A percentile compares a stretch with the other conserved stretches of the same genome.
Conservation (phyloP, 352 stramenopile genomes). For the Phytopythium montanum region DNA sequence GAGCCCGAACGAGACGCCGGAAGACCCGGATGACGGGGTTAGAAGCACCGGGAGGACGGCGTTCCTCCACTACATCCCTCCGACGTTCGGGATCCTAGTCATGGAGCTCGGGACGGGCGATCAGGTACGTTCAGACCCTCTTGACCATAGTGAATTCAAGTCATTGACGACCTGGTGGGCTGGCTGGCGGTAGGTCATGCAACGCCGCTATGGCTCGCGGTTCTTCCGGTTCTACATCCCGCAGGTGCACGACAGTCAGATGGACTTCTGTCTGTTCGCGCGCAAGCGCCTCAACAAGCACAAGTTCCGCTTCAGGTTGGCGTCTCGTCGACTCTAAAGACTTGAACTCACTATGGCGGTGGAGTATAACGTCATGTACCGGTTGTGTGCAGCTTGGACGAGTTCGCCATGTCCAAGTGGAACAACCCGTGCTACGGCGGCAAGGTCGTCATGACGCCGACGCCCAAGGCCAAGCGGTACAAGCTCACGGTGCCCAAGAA, state of each 20-base stretch:
- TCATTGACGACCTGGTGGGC: too few relatives aligned
- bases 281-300: conserved; percentile 66
- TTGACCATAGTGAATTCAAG: too few relatives aligned
- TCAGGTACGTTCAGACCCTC: too few relatives aligned
- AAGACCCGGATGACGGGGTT: conserved; percentile 32
- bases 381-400: conserved; percentile 36
- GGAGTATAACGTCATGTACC: conserved; percentile 1
- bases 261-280: conserved; percentile 74
- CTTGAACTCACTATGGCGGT: neutral
- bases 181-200: conserved; percentile 16
- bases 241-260: conserved; percentile 66
- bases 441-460: conserved; percentile 52
- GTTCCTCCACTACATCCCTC: conserved; percentile 65
- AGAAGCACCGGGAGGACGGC: conserved; percentile 34
- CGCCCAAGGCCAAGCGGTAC: conserved; percentile 45
- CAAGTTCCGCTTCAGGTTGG: conserved; percentile 76
- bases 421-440: conserved; percentile 56
- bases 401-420: conserved; percentile 58
- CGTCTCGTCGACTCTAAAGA: too few relatives aligned
- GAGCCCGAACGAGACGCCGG: conserved; percentile 16
- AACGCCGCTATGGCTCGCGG: conserved; percentile 60
- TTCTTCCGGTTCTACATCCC: conserved; percentile 77
- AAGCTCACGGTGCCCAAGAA: conserved; percentile 45
- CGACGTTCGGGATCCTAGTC: conserved; percentile 50
- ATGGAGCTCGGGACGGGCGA: conserved; percentile 56